phyloP scores from a whole-genome alignment of 371 early-diverging fungal genomes.

The Apophysomyces ossiformis region DNA sequence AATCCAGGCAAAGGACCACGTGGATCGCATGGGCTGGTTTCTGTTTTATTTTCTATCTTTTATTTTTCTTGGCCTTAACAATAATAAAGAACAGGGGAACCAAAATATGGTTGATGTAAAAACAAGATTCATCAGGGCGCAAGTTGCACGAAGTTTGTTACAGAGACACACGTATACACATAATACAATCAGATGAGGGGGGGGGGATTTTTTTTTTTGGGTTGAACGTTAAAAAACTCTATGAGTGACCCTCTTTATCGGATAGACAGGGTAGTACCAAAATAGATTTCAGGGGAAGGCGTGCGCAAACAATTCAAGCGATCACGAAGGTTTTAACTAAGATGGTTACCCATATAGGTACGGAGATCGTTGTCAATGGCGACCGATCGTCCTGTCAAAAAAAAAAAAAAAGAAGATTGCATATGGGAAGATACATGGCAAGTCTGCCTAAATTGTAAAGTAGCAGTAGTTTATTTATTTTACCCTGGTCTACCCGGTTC shows the following conservation, averaged over 20 bases:
- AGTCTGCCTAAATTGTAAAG: neutral
- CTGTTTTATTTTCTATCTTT: neutral
- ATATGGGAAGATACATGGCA: conserved; percentile 1
- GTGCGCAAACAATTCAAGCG: neutral
- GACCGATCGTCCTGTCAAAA: neutral
- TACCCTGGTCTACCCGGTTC: neutral
- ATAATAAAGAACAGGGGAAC: no score
- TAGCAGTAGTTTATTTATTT: neutral
- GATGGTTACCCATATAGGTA: neutral
- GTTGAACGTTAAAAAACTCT: no score
- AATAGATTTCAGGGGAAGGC: conserved; percentile 9
- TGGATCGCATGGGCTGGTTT: neutral
- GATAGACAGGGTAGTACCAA: neutral
- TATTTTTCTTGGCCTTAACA: neutral
- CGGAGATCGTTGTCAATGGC: no score
- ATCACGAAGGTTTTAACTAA: neutral
- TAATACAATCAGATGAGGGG: no score
- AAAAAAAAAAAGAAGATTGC: conserved; percentile 3
- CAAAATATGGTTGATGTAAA: no score
- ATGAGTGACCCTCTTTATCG: neutral
- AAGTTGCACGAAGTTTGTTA: no score
- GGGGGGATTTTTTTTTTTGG: no score
- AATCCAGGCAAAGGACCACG: conserved; percentile 5
- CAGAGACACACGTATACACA: no score
- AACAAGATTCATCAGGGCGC: no score